Evolutionary conservation across 495 filamentous ascomycete species (phyloP), one percentile per base, ranked within the genome.

Genomic region (Monascus purpureus): DNA sequence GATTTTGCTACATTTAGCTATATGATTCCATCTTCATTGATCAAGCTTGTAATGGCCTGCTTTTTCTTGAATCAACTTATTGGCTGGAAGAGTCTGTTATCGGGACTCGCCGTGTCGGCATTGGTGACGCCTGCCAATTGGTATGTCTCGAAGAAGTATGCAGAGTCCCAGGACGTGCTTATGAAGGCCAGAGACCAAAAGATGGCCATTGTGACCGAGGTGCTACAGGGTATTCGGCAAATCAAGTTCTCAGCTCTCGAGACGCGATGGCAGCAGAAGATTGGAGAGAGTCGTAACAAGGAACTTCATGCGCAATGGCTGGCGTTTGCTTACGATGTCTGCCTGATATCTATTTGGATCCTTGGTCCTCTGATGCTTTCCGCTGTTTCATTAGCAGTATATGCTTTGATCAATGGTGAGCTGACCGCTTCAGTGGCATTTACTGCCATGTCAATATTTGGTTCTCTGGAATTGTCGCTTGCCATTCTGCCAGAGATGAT

Each of bases 221-320:
- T 80, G 1, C 55, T 93, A 0, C 75, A 82, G 39, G 84, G 77
- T 29, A 88, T 93, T 33, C 69, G 84, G 4, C 84, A 92, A 46
- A 82, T 93, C 49, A 93, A 93, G 42, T 87, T 93, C 41, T 81
- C 80, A 1, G 83, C 82, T 7, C 50, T 83, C n/a, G 84, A 93
- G 46, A 50, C 59, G 11, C 72, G 80, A 38, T 93, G 84, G 84
- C 70, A 87, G 51, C 54, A 65, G n/a, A 76, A 73, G 33, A 83
- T 93, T 32, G 47, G 57, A n/a, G 59, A 61, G 5, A 68, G 72
- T 15, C 67, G 84, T 42, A 66, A 70, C 8, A 63, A 64, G 16
- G 84, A 93, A 43, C 68, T 93, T 0, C 34, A 39, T 0, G 68
- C 68, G 1, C 60, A 81, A 23, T 81, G 81, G 73, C 63, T 53